Evolutionary conservation across 2,329 filamentous ascomycete genomes (phyloP).

Genomic region (Aureobasidium lini): DNA sequence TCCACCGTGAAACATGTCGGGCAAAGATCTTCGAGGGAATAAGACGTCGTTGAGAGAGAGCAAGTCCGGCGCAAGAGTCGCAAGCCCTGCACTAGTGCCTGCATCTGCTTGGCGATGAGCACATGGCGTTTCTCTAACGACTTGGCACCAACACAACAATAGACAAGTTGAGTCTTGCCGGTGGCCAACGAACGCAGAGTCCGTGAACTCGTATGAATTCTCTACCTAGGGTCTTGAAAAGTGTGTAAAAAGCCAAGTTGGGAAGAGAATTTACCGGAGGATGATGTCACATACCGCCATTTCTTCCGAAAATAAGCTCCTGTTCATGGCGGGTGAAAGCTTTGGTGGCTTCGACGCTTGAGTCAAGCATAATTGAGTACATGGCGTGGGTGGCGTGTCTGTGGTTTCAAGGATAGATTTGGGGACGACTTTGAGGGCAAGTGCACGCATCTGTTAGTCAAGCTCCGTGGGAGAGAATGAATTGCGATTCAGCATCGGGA

Average conservation of each 20-base stretch:
- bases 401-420: slow-evolving; percentile 4
- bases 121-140: slow-evolving; percentile 5
- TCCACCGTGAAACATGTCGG: slow-evolving; percentile 6
- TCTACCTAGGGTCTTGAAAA: background rate
- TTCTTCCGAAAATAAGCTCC: slow-evolving; percentile 7
- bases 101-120: slow-evolving; percentile 3
- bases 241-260: background rate
- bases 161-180: background rate
- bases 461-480: background rate
- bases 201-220: background rate
- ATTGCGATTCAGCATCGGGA: slow-evolving; percentile 1
- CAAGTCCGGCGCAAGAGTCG: background rate
- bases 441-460: background rate
- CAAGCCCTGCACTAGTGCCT: background rate
- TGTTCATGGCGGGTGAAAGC: slow-evolving; percentile 10
- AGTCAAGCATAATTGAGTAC: slow-evolving; percentile 2
- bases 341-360: slow-evolving; percentile 3
- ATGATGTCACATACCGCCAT: slow-evolving; percentile 10
- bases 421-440: background rate
- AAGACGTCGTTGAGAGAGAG: slow-evolving; percentile 10
- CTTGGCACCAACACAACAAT: slow-evolving; percentile 5
- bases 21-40: slow-evolving; percentile 4
- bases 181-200: background rate
- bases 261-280: slow-evolving; percentile 6
- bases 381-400: slow-evolving; percentile 9